Conservation (phyloP, 2,329 filamentous ascomycete genomes). For the Paecilomyces niveus region DNA sequence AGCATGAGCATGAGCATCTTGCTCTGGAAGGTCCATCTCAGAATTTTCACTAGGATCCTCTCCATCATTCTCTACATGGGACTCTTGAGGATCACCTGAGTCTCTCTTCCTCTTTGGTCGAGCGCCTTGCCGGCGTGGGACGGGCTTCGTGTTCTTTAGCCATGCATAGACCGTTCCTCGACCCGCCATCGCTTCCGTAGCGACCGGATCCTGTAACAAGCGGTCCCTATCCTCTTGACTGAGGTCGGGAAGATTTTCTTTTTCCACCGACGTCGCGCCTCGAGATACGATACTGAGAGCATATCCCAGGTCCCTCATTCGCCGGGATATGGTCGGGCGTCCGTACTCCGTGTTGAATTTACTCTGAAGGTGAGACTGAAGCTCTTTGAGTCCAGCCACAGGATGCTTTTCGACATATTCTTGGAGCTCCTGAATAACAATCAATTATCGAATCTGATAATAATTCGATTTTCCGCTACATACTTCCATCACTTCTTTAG, state of each 20-base stretch:
- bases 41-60: neutral
- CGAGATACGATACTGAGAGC: conserved; percentile 2
- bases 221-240: conserved; percentile 1
- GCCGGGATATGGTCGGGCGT: conserved; percentile 2
- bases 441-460: neutral
- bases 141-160: neutral
- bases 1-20: neutral
- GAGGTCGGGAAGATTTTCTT: neutral
- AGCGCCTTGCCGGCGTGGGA: neutral
- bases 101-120: neutral
- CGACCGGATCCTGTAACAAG: neutral
- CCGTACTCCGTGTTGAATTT: conserved; percentile 2
- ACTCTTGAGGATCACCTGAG: neutral
- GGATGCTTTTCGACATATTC: conserved; percentile 4
- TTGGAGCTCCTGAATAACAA: neutral
- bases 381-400: conserved; percentile 3
- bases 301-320: conserved; percentile 5
- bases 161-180: neutral
- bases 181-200: neutral
- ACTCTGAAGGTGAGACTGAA: conserved; percentile 2
- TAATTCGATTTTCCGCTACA: neutral
- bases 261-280: neutral
- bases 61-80: neutral
- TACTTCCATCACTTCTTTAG: conserved; percentile 3
- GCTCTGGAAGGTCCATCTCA: neutral